Evolutionary conservation across 495 filamentous ascomycete species (phyloP).

Genomic region (Annulohypoxylon moriforme): DNA sequence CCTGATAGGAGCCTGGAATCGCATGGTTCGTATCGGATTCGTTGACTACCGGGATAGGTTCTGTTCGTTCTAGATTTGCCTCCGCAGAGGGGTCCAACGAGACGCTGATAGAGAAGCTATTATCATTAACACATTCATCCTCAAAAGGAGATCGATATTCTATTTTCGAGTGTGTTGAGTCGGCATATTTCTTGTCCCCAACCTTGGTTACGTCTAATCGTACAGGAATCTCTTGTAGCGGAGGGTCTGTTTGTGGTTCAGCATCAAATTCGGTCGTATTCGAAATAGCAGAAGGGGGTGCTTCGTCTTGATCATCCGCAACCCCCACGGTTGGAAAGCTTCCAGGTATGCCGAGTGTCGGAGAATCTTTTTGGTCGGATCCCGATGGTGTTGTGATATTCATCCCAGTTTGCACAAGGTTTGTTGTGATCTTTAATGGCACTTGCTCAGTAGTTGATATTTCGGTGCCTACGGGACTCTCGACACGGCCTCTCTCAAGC

Average conservation of each 20-base stretch:
- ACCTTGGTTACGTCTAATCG: constrained; percentile 42
- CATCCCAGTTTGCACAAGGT: constrained; percentile 35
- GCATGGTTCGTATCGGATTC: constrained; percentile 39
- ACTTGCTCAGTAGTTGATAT: constrained; percentile 36
- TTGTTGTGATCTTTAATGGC: constrained; percentile 47
- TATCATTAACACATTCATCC: constrained; percentile 53
- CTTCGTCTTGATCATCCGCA: constrained; percentile 53
- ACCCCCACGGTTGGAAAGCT: constrained; percentile 56
- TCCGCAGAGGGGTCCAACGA: constrained; percentile 52
- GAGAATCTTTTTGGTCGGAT: constrained; percentile 64
- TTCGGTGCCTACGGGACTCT: constrained; percentile 23
- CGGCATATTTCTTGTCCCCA: constrained; percentile 13
- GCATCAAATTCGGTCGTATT: constrained; percentile 76
- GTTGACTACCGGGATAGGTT: constrained; percentile 15
- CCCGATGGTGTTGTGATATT: constrained; percentile 16
- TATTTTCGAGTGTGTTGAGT: constrained; percentile 42
- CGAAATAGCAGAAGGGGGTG: constrained; percentile 64
- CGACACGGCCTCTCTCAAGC: constrained; percentile 1
- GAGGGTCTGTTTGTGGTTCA: constrained; percentile 73
- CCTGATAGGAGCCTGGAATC: constrained; percentile 34
- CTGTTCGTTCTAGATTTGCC: constrained; percentile 14
- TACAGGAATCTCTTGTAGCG: constrained; percentile 41
- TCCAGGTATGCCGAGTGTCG: constrained; percentile 74
- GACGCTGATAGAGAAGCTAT: constrained; percentile 54
- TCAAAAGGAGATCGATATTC: constrained; percentile 55